Percentiles rank a stretch among this genome's conserved stretches.
Conservation (phyloP, 345 rosid species). For the Ricinus communis region DNA sequence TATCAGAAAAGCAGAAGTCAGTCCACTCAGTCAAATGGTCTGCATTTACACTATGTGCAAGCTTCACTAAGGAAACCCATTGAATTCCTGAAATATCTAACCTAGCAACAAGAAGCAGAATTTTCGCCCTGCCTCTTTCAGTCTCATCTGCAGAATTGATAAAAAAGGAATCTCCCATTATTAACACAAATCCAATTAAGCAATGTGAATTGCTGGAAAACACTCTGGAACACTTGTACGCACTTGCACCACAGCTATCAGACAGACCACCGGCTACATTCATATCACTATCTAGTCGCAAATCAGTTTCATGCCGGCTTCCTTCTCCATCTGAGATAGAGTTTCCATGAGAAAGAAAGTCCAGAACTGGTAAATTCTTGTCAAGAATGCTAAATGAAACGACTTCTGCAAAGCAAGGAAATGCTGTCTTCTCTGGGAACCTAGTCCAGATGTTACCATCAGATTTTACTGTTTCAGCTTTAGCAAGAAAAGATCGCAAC, state of each 20-base stretch:
- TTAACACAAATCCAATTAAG: constrained; percentile 77
- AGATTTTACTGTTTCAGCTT: constrained; percentile 56
- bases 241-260: constrained; percentile 31
- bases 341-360: constrained; percentile 39
- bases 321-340: constrained; percentile 26
- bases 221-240: constrained; percentile 66
- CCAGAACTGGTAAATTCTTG: constrained; percentile 39
- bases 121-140: constrained; percentile 37
- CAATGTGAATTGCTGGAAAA: constrained; percentile 72
- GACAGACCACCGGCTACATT: constrained; percentile 32
- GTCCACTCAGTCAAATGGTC: constrained; percentile 56
- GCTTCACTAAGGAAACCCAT: constrained; percentile 78
- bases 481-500: constrained; percentile 66
- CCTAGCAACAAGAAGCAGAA: constrained; percentile 59
- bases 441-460: constrained; percentile 61
- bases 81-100: constrained; percentile 64
- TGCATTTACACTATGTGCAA: constrained; percentile 39
- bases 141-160: constrained; percentile 31
- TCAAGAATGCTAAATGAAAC: constrained; percentile 76
- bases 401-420: constrained; percentile 73
- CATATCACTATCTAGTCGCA: constrained; percentile 31
- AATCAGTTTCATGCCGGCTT: constrained; percentile 27
- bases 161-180: constrained; percentile 38
- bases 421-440: constrained; percentile 66
- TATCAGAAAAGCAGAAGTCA: constrained; percentile 79